Base-by-base conservation (phyloP, 257 asterid species). In the Plantago ovata region DNA sequence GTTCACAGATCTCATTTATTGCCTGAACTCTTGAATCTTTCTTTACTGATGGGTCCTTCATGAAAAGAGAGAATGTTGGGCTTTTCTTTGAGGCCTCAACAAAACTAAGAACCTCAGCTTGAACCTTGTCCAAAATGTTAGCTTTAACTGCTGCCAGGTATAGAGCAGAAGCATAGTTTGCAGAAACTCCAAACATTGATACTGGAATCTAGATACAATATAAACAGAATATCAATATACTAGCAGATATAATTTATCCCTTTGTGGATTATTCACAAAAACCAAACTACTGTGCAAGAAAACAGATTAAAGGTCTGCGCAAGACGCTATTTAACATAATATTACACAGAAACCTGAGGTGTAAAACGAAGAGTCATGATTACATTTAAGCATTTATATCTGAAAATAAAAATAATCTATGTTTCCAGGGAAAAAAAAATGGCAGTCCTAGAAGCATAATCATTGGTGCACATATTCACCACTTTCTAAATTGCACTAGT, bases 121-220 rank as follows among this genome's bases (percentile, higher is more conserved):
- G 95, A 62, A 89, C 98, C 80, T 81, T 84, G 50, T 93, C 97
- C 78, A 93, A 73, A 39, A 61, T 42, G 56, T 84, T 89, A 42
- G 81, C 85, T 75, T 84, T 93, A 63, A 86, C 97, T 11, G 96
- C 84, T 58, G 92, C 75, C 20, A 88, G 76, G 77, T 92, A 92
- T 70, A 93, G 70, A 36, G 97, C 95, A 0, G 97, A 75, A 49
- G 97, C 95, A 76, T 93, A 93, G 81, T 93, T 89, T 67, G 95
- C 97, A 73, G 91, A 80, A 41, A 75, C 83, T 14, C 97, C 98
- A 69, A 68, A 93, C 94, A 88, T 62, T 6, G 77, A 76, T 69
- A 93, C 10, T 3, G 96, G 98, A 64, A 92, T 91, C 98, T 86
- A 72, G 62, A 67, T 56, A 54, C 58, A 51, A 58, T 15, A 22